A percentile compares a stretch with the other conserved stretches of the same genome.
Evolutionary conservation across 1,139 yeast genomes (phyloP).

Genomic region (Debaryomyces sp.): DNA sequence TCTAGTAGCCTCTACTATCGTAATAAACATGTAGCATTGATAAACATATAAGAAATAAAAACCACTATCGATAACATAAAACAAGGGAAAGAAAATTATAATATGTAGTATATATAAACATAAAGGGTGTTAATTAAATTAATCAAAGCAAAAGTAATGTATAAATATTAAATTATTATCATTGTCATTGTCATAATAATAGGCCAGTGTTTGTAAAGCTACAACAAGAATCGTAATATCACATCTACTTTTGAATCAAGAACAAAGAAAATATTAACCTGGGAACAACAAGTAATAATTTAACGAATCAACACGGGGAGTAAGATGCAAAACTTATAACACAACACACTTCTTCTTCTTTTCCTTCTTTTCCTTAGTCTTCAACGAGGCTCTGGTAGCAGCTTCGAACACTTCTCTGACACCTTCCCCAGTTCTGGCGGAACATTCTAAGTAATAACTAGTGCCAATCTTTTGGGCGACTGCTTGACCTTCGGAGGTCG

Average conservation of each 20-base stretch:
- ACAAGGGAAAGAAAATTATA: slow-evolving; percentile 1
- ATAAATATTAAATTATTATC: slow-evolving; percentile 5
- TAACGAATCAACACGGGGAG: slow-evolving; percentile 3
- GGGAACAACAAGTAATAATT: slow-evolving; percentile 4
- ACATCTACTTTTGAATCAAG: slow-evolving; percentile 3
- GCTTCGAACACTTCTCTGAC: slow-evolving; percentile 91
- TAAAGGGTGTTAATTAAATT: slow-evolving; percentile 35
- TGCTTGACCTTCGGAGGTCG: slow-evolving; percentile 76
- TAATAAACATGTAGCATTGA: slow-evolving; percentile 5
- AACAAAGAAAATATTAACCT: not conserved
- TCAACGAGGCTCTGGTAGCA: slow-evolving; percentile 86
- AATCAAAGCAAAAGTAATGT: slow-evolving; percentile 43
- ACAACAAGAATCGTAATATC: not conserved
- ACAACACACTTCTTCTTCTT: slow-evolving; percentile 62
- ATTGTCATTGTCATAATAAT: not conserved
- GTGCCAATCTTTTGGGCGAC: slow-evolving; percentile 91
- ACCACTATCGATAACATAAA: slow-evolving; percentile 7
- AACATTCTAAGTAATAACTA: slow-evolving; percentile 84
- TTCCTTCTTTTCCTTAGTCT: slow-evolving; percentile 60
- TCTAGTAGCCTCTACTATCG: not conserved
- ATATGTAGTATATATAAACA: slow-evolving; percentile 5
- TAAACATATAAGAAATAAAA: slow-evolving; percentile 7
- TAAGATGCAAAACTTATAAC: slow-evolving; percentile 38
- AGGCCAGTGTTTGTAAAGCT: not conserved
- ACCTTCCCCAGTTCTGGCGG: slow-evolving; percentile 89